Evolutionary conservation across 495 filamentous ascomycete species (phyloP).

Genomic region (Lichina pygmaea): DNA sequence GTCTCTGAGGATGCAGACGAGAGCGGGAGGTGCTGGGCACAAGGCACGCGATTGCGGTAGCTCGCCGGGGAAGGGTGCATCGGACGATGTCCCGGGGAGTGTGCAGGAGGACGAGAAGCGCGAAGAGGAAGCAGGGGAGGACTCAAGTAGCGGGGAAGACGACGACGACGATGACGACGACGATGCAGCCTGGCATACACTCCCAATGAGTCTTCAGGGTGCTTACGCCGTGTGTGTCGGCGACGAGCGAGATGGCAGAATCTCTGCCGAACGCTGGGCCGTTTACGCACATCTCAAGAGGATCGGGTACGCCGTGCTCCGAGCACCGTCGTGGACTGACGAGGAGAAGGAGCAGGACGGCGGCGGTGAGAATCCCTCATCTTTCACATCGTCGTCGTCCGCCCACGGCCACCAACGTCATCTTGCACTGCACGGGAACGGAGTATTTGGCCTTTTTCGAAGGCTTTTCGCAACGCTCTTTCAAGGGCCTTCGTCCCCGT

Average conservation of each 20-base stretch:
- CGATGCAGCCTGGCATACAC: constrained; percentile 5
- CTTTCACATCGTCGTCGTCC: too few species aligned
- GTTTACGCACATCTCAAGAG: constrained; percentile 68
- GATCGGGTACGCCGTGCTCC: constrained; percentile 51
- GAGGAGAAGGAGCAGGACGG: background rate
- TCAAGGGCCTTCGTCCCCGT: too few species aligned
- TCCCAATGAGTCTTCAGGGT: constrained; percentile 73
- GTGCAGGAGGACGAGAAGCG: constrained; percentile 6
- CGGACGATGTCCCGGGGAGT: constrained; percentile 5
- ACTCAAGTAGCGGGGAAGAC: constrained; percentile 7
- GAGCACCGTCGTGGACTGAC: constrained; percentile 28
- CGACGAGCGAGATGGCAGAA: constrained; percentile 25
- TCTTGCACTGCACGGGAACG: too few species aligned
- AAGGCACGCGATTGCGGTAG: background rate
- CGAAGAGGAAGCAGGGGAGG: too few species aligned
- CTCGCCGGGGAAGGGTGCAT: constrained; percentile 4
- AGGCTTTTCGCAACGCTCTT: background rate
- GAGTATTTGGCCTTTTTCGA: background rate
- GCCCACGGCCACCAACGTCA: too few species aligned
- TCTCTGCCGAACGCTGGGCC: constrained; percentile 57
- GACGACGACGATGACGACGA: constrained; percentile 14
- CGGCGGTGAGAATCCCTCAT: background rate
- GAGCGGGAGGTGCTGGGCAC: constrained; percentile 8
- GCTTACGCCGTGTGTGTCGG: constrained; percentile 63
- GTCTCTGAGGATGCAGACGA: constrained; percentile 9